Evolutionary conservation across 139 green algal species (phyloP).

Genomic region (Auxenochlorella pyrenoidosa): DNA sequence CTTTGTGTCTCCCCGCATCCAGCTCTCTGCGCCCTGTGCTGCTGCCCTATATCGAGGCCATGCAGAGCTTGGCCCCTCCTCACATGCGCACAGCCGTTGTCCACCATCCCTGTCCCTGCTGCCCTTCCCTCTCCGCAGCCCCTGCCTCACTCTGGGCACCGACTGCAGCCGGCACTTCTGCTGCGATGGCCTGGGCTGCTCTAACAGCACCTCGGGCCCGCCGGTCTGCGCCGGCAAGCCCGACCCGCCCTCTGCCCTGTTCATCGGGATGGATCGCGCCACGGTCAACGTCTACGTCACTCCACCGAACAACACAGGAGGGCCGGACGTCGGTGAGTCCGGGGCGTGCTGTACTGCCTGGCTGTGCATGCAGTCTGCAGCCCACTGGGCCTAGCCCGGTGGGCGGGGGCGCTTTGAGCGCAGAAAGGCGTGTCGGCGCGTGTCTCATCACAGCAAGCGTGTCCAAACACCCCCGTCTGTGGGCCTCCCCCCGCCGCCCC

Average conservation of each 20-base stretch:
- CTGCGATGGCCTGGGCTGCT: neutral
- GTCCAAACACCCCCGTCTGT: no score
- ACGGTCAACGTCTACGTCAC: neutral
- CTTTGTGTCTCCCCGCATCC: no score
- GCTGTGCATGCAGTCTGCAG: no score
- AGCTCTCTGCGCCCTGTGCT: no score
- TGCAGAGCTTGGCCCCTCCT: no score
- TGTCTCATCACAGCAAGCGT: no score
- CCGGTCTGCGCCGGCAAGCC: neutral
- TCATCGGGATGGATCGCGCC: neutral
- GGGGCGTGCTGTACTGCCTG: no score
- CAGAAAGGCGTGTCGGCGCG: no score
- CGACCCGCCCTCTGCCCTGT: neutral
- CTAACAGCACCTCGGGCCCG: neutral
- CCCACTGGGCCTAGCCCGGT: no score
- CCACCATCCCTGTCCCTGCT: neutral
- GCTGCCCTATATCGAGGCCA: no score
- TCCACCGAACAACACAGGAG: neutral
- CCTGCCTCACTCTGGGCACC: neutral
- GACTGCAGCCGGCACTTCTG: constrained; percentile 7
- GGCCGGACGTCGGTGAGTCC: neutral
- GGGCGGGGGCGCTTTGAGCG: no score
- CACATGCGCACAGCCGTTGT: neutral
- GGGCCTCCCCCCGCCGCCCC: neutral
- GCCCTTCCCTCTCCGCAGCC: neutral